Conservation (phyloP, 2,329 filamentous ascomycete species). For the Penicillium sp. region DNA sequence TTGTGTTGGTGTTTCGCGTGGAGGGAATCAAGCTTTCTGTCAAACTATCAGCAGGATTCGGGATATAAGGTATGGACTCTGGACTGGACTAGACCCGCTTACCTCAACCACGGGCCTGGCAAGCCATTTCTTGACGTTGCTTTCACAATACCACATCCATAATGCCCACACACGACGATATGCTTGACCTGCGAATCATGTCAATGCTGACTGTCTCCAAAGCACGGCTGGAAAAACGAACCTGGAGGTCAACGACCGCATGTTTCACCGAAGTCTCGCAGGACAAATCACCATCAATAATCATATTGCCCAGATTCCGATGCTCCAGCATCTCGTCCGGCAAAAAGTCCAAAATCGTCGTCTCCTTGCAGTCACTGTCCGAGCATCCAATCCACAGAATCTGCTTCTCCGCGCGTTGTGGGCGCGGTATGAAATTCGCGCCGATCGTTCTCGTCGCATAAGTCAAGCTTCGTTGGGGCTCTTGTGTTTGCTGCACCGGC, state of each 20-base stretch:
- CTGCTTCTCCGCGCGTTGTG: conserved; percentile 10
- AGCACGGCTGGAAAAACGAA: no score
- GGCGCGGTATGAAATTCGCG: conserved; percentile 15
- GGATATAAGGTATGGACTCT: no score
- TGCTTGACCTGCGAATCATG: conserved; percentile 12
- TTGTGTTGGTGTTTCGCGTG: conserved; percentile 10
- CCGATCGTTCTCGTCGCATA: conserved; percentile 1
- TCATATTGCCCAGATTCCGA: conserved; percentile 25
- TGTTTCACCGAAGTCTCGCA: conserved; percentile 22
- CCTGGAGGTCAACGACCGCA: conserved; percentile 16
- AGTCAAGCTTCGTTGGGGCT: neutral
- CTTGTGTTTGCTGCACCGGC: neutral
- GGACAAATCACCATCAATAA: conserved; percentile 25
- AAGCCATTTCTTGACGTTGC: conserved; percentile 15
- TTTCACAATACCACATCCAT: conserved; percentile 23
- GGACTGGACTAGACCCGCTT: neutral
- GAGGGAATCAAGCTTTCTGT: conserved; percentile 20
- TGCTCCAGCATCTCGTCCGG: conserved; percentile 22
- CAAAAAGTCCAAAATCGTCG: conserved; percentile 11
- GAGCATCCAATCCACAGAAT: conserved; percentile 27
- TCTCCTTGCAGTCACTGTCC: conserved; percentile 22
- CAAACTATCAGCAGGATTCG: neutral
- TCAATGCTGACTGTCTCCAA: no score
- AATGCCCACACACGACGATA: conserved; percentile 27
- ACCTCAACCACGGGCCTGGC: conserved; percentile 23